Evolutionary conservation across 345 rosid genomes (phyloP).

Genomic region (Pistacia atlantica): DNA sequence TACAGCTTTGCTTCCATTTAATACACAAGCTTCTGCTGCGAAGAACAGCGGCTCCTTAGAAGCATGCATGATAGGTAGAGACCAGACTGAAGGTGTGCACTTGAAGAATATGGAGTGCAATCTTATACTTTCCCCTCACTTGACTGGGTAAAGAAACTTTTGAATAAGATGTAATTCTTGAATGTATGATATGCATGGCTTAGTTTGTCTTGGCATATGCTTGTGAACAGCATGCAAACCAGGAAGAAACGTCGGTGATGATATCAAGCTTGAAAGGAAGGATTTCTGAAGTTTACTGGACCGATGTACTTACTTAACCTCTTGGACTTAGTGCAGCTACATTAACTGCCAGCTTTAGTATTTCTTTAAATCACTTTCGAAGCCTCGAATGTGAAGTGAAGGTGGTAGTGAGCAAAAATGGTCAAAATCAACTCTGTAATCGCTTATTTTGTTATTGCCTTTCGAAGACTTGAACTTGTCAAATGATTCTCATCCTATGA

Average conservation of each 20-base stretch:
- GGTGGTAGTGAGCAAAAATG: neutral
- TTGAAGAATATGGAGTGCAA: constrained; percentile 27
- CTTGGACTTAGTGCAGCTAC: constrained; percentile 4
- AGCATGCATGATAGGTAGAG: constrained; percentile 27
- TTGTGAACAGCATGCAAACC: constrained; percentile 19
- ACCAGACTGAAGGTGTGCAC: constrained; percentile 26
- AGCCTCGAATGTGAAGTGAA: neutral
- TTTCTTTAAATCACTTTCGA: neutral
- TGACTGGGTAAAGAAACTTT: constrained; percentile 25
- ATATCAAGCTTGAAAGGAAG: constrained; percentile 20
- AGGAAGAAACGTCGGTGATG: constrained; percentile 11
- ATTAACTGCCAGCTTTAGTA: neutral
- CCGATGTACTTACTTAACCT: neutral
- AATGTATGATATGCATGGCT: neutral
- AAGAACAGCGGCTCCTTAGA: constrained; percentile 24
- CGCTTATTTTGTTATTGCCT: neutral
- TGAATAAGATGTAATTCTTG: neutral
- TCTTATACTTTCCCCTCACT: constrained; percentile 15
- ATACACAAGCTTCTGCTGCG: constrained; percentile 26
- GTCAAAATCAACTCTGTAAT: neutral
- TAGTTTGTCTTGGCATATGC: neutral
- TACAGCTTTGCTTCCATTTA: constrained; percentile 28
- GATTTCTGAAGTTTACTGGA: constrained; percentile 18
- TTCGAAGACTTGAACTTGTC: neutral
- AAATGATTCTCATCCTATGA: neutral